These are phyloP conservation scores for Obba rivulosa DNA, from an alignment of 768 basidiomycete species.

Conservation along the genomic window DNA sequence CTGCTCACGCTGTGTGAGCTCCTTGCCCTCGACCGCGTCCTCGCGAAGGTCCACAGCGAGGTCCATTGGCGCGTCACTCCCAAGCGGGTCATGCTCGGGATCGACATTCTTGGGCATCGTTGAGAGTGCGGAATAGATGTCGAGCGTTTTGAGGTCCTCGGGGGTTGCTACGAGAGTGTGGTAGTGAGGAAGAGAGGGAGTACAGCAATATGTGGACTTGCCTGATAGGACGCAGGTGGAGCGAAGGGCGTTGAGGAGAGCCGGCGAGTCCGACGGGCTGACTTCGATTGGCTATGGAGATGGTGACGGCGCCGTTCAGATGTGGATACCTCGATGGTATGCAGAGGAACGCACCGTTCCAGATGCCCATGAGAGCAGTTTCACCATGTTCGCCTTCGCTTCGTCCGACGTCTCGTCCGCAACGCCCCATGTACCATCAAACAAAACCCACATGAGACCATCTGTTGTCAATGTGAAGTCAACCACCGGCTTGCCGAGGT, in stretches of 20 bases:
- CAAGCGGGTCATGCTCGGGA: constrained; percentile 37
- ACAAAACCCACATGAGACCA: constrained; percentile 37
- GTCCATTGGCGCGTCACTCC: constrained; percentile 18
- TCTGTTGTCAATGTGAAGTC: constrained; percentile 43
- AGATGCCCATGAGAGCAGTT: constrained; percentile 27
- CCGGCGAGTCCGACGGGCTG: constrained; percentile 17
- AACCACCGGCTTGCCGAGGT: constrained; percentile 55
- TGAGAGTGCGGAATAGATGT: constrained; percentile 54
- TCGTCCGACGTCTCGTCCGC: not conserved
- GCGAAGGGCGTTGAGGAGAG: constrained; percentile 42
- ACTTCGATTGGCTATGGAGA: constrained; percentile 31
- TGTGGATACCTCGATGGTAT: no score
- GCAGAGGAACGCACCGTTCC: constrained; percentile 30
- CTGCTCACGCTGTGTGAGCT: constrained; percentile 39
- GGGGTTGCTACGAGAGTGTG: constrained; percentile 34
- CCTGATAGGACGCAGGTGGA: constrained; percentile 40
- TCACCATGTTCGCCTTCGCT: not conserved
- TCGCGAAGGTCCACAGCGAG: constrained; percentile 8
- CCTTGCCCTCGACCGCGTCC: constrained; percentile 16
- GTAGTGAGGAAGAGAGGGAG: not conserved
- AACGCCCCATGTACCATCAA: constrained; percentile 42
- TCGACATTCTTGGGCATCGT: constrained; percentile 58
- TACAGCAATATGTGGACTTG: constrained; percentile 19
- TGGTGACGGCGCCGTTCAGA: not conserved
- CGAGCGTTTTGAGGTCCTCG: constrained; percentile 46